Base-by-base conservation (phyloP, 2,329 filamentous ascomycete species). In the Penicillium crustosum region DNA sequence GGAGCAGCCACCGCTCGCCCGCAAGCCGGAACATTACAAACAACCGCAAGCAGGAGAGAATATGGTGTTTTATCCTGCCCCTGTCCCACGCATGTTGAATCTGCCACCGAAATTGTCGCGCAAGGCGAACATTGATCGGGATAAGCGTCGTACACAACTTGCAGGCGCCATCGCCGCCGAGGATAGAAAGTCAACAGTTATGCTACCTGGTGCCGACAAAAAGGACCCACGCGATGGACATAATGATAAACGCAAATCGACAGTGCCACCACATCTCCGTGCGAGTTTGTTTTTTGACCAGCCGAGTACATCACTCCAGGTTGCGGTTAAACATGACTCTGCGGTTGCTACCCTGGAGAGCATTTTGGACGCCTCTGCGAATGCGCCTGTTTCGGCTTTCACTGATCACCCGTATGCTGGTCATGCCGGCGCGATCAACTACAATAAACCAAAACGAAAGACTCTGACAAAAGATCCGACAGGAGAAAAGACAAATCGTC, bases 61-160 rank as follows among this genome's bases (percentile, higher is more conserved):
- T 66, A 96, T 97, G 90, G 86, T 96, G 10, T 97, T 89, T 75
- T 99, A 99, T 73, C 94, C 94, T 15, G 94, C 94, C 3, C 93
- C 91, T 1, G 94, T 99, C 3, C 94, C 94, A 3, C 88, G 89
- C 61, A 93, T 96, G 87, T 82, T 99, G 57, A 97, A 96, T 67
- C 79, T 99, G 13, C 94, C 94, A 0, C 91, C 92, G 44, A 90
- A 91, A 67, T 78, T 97, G 50, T 96, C 93, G 1, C 90, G 88
- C 67, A 83, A 86, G 52, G 86, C 89, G 9, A 84, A 84, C 3
- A 77, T 81, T 10, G 82, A 86, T 6, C 83, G 87, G 55, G 88
- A 91, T 55, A 83, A 87, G 64, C 85, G 90, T 53, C 86, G 89
- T 23, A 90, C 90, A 1, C 87, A 94, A 66, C 78, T 93, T 7